These are phyloP conservation scores for Ophiostoma himal-ulmi DNA, from an alignment of 2,329 filamentous ascomycete species.

Conservation along the genomic window DNA sequence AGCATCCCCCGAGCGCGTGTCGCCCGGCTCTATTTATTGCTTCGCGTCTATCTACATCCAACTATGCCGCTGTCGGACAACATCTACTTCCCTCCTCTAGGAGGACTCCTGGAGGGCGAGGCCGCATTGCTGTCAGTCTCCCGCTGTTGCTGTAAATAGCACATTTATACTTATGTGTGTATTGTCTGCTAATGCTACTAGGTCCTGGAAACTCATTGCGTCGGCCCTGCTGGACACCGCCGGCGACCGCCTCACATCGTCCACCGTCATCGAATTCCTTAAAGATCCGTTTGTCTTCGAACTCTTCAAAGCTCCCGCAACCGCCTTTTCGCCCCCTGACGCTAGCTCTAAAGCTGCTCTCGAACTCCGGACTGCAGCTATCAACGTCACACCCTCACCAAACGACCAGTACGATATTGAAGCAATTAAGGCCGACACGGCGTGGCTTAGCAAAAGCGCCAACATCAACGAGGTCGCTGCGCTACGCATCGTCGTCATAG, in stretches of 20 bases:
- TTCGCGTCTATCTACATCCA: slow-evolving; percentile 32
- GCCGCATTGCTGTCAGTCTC: slow-evolving; percentile 67
- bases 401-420: slow-evolving; percentile 66
- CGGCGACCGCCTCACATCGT: slow-evolving; percentile 49
- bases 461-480: slow-evolving; percentile 76
- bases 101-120: slow-evolving; percentile 77
- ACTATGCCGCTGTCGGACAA: slow-evolving; percentile 67
- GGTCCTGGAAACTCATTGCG: slow-evolving; percentile 58
- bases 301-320: slow-evolving; percentile 62
- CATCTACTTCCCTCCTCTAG: slow-evolving; percentile 76
- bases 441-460: slow-evolving; percentile 77
- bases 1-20: background rate
- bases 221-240: slow-evolving; percentile 51
- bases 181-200: slow-evolving; percentile 30
- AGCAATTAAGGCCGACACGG: slow-evolving; percentile 73
- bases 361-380: slow-evolving; percentile 78
- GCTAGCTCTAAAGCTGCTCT: slow-evolving; percentile 64
- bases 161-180: background rate
- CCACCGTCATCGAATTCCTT: slow-evolving; percentile 62
- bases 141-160: background rate
- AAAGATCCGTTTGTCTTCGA: slow-evolving; percentile 61
- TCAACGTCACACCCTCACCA: slow-evolving; percentile 67
- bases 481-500: slow-evolving; percentile 70
- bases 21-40: slow-evolving; percentile 11
- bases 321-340: slow-evolving; percentile 59